Conservation (phyloP, 371 early-diverging fungal genomes). For the Mortierella sp. region DNA sequence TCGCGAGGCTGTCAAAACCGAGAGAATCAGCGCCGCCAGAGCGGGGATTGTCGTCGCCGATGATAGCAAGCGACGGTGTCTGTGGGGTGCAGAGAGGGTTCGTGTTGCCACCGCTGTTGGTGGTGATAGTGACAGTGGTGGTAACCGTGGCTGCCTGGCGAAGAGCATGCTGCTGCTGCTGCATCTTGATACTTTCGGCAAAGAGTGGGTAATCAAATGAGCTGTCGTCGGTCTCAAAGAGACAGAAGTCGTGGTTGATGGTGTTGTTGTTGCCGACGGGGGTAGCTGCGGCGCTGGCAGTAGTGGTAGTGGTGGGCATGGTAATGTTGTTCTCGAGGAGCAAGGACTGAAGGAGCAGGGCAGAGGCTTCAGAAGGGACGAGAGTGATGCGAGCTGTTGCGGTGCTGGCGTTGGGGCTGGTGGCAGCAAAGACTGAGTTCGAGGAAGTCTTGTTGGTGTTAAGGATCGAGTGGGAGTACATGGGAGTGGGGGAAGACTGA, state of each 20-base stretch:
- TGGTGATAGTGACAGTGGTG: not conserved
- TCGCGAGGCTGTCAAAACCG: constrained; percentile 18
- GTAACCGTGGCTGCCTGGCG: not conserved
- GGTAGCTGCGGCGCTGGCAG: not conserved
- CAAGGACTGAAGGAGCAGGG: constrained; percentile 13
- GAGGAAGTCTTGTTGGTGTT: constrained; percentile 4
- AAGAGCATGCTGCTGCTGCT: constrained; percentile 14
- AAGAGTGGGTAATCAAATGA: constrained; percentile 42
- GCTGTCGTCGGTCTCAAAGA: constrained; percentile 20
- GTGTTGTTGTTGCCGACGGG: constrained; percentile 8
- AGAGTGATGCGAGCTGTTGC: not conserved
- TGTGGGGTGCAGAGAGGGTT: constrained; percentile 39
- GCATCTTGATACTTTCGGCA: constrained; percentile 21
- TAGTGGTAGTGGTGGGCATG: constrained; percentile 5
- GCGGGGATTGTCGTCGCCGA: not conserved
- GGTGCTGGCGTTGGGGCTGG: constrained; percentile 9
- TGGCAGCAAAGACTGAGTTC: constrained; percentile 4
- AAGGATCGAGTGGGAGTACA: constrained; percentile 2
- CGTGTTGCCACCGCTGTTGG: constrained; percentile 12
- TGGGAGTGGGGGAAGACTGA: not conserved
- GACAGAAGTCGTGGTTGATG: constrained; percentile 21
- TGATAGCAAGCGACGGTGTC: constrained; percentile 28
- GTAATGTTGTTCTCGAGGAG: constrained; percentile 19
- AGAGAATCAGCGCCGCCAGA: not conserved
- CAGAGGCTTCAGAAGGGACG: constrained; percentile 15